Percentiles rank a stretch among this genome's conserved stretches.
These are phyloP conservation scores for Pseudotsuga menziesii DNA, from an alignment of 75 land plant species.

Conservation along the genomic window DNA sequence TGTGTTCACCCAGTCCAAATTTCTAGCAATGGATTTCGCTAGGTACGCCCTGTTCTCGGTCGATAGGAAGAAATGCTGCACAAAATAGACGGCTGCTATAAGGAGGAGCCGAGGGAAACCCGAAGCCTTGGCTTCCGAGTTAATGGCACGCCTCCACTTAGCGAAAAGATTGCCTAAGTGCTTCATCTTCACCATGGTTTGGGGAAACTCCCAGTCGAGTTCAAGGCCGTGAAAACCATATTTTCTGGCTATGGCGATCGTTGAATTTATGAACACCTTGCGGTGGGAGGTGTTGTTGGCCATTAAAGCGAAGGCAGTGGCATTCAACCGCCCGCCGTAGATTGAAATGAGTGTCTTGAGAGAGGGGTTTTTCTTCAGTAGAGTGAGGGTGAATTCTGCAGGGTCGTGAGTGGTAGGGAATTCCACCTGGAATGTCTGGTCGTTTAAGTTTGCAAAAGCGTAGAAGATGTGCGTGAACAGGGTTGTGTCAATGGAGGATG, in stretches of 20 bases:
- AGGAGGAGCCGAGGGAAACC: slow-evolving; percentile 27
- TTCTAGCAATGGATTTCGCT: slow-evolving; percentile 19
- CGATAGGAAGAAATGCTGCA: slow-evolving; percentile 3
- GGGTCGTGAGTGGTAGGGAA: slow-evolving; percentile 16
- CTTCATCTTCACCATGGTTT: slow-evolving; percentile 34
- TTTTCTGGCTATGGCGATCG: slow-evolving; percentile 39
- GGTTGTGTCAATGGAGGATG: slow-evolving; percentile 25
- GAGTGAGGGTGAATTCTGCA: slow-evolving; percentile 34
- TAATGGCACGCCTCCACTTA: slow-evolving; percentile 49
- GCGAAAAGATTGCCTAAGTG: slow-evolving; percentile 27
- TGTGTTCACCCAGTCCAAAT: slow-evolving; percentile 47
- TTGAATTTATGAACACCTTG: slow-evolving; percentile 30
- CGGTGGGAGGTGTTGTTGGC: slow-evolving; percentile 14
- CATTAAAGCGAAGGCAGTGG: slow-evolving; percentile 31
- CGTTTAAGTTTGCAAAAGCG: slow-evolving; percentile 26
- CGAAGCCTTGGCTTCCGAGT: slow-evolving; percentile 14
- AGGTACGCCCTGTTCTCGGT: slow-evolving; percentile 30
- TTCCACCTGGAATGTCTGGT: slow-evolving; percentile 17
- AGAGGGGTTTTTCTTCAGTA: slow-evolving; percentile 27
- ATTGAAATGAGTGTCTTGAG: slow-evolving; percentile 58
- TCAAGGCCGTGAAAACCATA: slow-evolving; percentile 70
- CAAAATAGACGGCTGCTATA: slow-evolving; percentile 62
- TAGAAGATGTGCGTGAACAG: slow-evolving; percentile 50
- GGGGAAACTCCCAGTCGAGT: slow-evolving; percentile 74
- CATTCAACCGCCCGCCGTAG: slow-evolving; percentile 30